Conservation (phyloP, 1,284 basidiomycete genomes). For the Lentinula novae-zelandiae region DNA sequence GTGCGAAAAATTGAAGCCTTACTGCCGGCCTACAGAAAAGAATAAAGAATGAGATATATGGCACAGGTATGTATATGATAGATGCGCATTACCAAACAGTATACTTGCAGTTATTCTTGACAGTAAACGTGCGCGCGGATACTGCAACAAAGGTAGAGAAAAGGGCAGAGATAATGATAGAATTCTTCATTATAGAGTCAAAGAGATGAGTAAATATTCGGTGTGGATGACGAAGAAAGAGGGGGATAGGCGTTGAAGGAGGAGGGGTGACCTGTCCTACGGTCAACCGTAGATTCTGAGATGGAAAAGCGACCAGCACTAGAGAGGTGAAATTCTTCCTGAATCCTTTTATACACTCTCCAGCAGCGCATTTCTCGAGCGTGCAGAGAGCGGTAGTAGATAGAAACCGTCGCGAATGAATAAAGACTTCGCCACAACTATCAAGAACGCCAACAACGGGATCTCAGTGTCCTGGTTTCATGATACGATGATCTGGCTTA, state of each 20-base stretch:
- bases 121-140: slow-evolving; percentile 15
- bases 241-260: neutral
- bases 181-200: neutral
- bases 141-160: neutral
- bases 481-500: no score
- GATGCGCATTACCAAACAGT: slow-evolving; percentile 10
- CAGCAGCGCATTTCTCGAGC: neutral
- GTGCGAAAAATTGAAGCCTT: neutral
- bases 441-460: neutral
- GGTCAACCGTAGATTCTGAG: neutral
- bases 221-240: neutral
- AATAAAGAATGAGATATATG: neutral
- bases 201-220: neutral
- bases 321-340: neutral
- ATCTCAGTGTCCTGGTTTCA: neutral
- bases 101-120: slow-evolving; percentile 15
- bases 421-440: neutral
- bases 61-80: neutral
- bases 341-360: neutral
- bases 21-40: neutral
- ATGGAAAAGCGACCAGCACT: slow-evolving; percentile 6
- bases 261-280: neutral
- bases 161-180: neutral
- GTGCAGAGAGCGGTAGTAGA: neutral
- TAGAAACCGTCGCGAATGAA: neutral